Conservation (phyloP, 176 grass and related monocot species). For the Elymus sibiricus region DNA sequence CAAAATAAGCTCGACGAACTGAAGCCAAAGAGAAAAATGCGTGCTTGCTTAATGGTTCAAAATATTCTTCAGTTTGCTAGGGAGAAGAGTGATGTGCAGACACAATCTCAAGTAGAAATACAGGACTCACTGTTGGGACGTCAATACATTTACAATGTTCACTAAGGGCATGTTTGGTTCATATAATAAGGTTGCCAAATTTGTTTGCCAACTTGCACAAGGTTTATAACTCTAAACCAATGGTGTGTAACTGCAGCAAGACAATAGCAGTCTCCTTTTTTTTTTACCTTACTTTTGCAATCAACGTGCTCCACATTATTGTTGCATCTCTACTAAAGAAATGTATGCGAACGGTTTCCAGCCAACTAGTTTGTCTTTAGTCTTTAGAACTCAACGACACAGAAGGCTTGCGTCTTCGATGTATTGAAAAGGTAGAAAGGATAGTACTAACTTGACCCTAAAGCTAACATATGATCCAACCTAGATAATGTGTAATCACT, state of each 20-base stretch:
- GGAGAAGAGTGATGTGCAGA: not conserved
- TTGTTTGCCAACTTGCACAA: no score
- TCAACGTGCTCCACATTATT: not conserved
- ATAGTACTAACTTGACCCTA: not conserved
- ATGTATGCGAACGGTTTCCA: not conserved
- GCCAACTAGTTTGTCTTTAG: not conserved
- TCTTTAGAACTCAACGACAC: not conserved
- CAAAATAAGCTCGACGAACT: not conserved
- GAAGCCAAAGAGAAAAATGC: not conserved
- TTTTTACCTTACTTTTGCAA: not conserved
- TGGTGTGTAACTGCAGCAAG: constrained; percentile 4
- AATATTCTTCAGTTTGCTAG: not conserved
- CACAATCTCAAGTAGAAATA: not conserved
- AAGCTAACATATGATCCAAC: not conserved
- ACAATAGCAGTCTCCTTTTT: not conserved
- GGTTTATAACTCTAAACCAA: not conserved
- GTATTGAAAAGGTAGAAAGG: not conserved
- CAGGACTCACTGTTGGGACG: not conserved
- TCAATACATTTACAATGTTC: not conserved
- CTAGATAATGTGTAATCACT: constrained; percentile 3
- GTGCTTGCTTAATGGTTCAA: not conserved
- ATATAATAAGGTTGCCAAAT: no score
- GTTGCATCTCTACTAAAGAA: not conserved
- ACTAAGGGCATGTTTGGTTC: not conserved
- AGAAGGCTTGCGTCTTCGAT: not conserved